Evolutionary conservation across 257 asterid genomes (phyloP).

Genomic region (Plantago ovata): DNA sequence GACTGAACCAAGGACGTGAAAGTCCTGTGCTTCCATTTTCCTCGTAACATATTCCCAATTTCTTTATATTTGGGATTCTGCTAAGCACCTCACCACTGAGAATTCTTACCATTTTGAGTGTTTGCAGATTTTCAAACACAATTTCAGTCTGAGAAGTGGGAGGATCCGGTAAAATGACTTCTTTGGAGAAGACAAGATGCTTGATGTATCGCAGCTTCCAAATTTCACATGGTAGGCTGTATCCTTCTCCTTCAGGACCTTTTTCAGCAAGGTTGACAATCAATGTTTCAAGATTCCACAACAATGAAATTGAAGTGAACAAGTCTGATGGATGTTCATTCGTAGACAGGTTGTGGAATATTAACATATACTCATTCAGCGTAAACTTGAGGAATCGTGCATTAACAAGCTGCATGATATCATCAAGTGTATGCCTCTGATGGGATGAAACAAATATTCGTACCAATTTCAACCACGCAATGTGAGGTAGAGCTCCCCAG

Average conservation of each 20-base stretch:
- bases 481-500: neutral
- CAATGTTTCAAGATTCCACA: constrained; percentile 17
- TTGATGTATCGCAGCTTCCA: constrained; percentile 10
- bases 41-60: constrained; percentile 14
- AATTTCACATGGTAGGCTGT: neutral
- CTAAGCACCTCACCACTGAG: constrained; percentile 3
- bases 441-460: neutral
- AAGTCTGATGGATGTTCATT: no score
- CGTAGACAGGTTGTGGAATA: no score
- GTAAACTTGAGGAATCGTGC: neutral
- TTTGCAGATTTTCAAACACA: constrained; percentile 6
- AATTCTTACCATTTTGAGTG: constrained; percentile 1
- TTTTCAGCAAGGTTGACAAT: no score
- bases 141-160: neutral
- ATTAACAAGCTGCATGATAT: neutral
- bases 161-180: constrained; percentile 2
- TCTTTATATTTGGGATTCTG: constrained; percentile 15
- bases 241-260: no score
- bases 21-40: neutral
- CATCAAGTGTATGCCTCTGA: neutral
- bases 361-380: neutral
- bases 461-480: neutral
- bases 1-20: constrained; percentile 4
- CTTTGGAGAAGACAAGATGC: neutral
- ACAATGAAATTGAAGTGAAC: neutral